phyloP scores from a whole-genome alignment of 176 grass and related monocot genomes.

The Ensete ventricosum region DNA sequence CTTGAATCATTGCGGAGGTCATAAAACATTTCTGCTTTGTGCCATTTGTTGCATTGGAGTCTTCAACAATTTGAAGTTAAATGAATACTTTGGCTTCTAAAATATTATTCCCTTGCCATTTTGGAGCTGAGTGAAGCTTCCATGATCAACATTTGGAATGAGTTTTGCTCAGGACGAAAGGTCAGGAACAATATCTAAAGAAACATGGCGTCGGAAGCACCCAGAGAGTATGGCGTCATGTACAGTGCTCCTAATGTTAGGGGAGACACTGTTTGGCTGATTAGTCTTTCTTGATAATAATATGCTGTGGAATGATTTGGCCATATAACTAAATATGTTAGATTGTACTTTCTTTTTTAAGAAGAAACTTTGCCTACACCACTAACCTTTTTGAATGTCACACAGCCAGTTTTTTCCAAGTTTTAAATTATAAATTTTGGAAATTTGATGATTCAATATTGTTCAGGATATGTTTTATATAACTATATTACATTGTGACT shows the following conservation, averaged over 20 bases:
- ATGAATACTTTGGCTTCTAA: neutral
- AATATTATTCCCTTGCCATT: neutral
- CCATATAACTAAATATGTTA: too few species aligned
- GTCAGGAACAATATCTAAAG: too few species aligned
- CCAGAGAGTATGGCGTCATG: too few species aligned
- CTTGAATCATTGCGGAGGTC: neutral
- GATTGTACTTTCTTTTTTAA: too few species aligned
- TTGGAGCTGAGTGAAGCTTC: too few species aligned
- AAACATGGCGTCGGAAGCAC: too few species aligned
- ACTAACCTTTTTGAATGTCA: neutral
- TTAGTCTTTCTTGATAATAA: too few species aligned
- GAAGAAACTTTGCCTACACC: neutral
- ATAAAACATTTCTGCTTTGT: neutral
- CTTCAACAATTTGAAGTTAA: neutral
- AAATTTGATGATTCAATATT: neutral
- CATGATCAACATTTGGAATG: too few species aligned
- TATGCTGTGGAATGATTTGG: too few species aligned
- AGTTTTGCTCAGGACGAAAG: too few species aligned
- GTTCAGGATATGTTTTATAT: slow-evolving; percentile 1
- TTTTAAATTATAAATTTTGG: neutral
- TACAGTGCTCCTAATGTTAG: too few species aligned
- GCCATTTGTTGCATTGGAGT: neutral
- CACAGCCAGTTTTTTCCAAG: neutral
- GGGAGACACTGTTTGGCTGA: too few species aligned
- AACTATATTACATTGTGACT: slow-evolving; percentile 9